These are phyloP conservation scores for Canavalia gladiata DNA, from an alignment of 306 rosid species.

Conservation along the genomic window DNA sequence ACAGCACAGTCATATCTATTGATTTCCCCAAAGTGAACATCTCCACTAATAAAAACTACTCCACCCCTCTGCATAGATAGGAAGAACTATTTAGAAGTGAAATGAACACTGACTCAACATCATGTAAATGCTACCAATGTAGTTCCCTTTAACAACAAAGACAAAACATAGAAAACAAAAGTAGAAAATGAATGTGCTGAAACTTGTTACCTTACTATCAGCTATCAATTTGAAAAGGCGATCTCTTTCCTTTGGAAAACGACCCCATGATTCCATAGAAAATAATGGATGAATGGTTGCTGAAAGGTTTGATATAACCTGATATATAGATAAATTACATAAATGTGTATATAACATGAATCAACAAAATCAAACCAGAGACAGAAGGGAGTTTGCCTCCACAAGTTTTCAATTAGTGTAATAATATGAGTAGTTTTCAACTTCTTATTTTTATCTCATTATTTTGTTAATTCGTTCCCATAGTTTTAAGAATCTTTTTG, in stretches of 20 bases:
- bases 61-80: slow-evolving; percentile 69
- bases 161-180: slow-evolving; percentile 7
- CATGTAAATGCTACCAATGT: background rate
- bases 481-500: background rate
- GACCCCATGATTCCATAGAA: slow-evolving; percentile 82
- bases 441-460: background rate
- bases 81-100: slow-evolving; percentile 42
- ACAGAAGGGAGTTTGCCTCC: background rate
- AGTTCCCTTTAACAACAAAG: slow-evolving; percentile 28
- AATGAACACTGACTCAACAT: slow-evolving; percentile 34
- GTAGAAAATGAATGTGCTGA: slow-evolving; percentile 10
- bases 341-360: slow-evolving; percentile 1
- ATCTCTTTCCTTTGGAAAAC: slow-evolving; percentile 85
- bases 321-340: slow-evolving; percentile 44
- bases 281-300: slow-evolving; percentile 72
- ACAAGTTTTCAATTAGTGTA: slow-evolving; percentile 17
- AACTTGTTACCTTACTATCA: slow-evolving; percentile 69
- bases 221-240: slow-evolving; percentile 74
- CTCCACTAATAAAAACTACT: slow-evolving; percentile 82
- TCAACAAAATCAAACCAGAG: slow-evolving; percentile 26
- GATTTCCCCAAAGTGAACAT: slow-evolving; percentile 92
- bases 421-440: background rate
- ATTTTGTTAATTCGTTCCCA: background rate
- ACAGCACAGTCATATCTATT: slow-evolving; percentile 79
- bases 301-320: slow-evolving; percentile 87